These are phyloP conservation scores for Globisporangium paroecandrum DNA, from an alignment of 352 stramenopile species.

Conservation along the genomic window DNA sequence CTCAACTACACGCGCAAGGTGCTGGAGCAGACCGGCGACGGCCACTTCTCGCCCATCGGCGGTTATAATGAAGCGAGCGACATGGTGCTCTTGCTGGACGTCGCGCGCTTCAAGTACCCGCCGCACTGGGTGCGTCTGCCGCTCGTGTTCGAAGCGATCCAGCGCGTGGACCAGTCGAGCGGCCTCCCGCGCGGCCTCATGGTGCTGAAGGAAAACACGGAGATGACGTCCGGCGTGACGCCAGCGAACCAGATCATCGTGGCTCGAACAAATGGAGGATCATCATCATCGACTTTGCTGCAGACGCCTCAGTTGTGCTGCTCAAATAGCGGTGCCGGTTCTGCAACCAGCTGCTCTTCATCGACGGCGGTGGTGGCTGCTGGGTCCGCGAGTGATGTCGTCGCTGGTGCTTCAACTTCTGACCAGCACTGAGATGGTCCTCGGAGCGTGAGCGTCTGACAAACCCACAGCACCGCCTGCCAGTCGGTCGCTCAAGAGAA, in stretches of 20 bases:
- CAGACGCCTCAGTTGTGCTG: not conserved
- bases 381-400: not conserved
- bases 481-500: not conserved
- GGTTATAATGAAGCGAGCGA: conserved; percentile 91
- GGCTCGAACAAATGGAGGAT: not conserved
- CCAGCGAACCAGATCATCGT: conserved; percentile 7
- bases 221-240: conserved; percentile 1
- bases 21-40: conserved; percentile 92
- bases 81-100: conserved; percentile 95
- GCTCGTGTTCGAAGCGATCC: conserved; percentile 49
- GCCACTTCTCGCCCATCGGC: conserved; percentile 96
- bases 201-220: conserved; percentile 11
- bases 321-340: not conserved
- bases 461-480: not conserved
- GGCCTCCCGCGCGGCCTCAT: conserved; percentile 25
- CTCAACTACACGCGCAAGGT: conserved; percentile 91
- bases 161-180: conserved; percentile 41
- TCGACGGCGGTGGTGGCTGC: not conserved
- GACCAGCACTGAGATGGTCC: not conserved
- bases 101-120: conserved; percentile 95
- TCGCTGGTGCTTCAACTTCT: not conserved
- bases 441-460: not conserved
- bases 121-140: conserved; percentile 80
- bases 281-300: not conserved
- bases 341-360: not conserved